These are phyloP conservation scores for Trifolium pratense DNA, from an alignment of 306 rosid genomes.

Conservation along the genomic window DNA sequence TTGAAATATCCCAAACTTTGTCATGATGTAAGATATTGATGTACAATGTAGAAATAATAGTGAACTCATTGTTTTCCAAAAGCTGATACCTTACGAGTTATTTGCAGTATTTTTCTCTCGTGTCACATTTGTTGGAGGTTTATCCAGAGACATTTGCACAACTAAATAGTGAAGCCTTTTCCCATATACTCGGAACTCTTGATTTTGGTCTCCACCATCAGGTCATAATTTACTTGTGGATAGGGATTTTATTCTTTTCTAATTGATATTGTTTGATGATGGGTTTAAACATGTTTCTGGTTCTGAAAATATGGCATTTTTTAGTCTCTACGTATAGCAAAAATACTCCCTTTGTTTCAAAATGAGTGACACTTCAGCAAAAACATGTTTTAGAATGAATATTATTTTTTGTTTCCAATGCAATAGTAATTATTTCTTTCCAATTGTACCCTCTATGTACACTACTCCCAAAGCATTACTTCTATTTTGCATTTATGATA, in stretches of 20 bases:
- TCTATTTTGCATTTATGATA: too few relatives aligned
- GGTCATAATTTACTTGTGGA: slow-evolving; percentile 52
- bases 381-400: too few relatives aligned
- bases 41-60: slow-evolving; percentile 27
- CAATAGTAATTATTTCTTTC: too few relatives aligned
- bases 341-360: background rate
- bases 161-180: slow-evolving; percentile 71
- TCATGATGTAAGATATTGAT: slow-evolving; percentile 77
- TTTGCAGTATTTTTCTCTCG: slow-evolving; percentile 88
- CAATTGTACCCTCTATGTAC: too few relatives aligned
- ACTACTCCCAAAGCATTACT: too few relatives aligned
- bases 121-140: slow-evolving; percentile 90
- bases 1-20: slow-evolving; percentile 93
- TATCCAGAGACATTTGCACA: slow-evolving; percentile 95
- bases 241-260: slow-evolving; percentile 29
- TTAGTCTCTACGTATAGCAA: slow-evolving; percentile 1
- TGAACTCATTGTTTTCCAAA: slow-evolving; percentile 28
- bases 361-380: too few relatives aligned
- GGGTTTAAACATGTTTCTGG: background rate
- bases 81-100: slow-evolving; percentile 43
- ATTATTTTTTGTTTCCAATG: too few relatives aligned
- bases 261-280: slow-evolving; percentile 22
- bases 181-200: slow-evolving; percentile 82
- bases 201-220: slow-evolving; percentile 91
- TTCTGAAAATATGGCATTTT: background rate